These are phyloP conservation scores for Vanrija sp. DNA, from an alignment of 1,284 basidiomycete species.

Conservation along the genomic window DNA sequence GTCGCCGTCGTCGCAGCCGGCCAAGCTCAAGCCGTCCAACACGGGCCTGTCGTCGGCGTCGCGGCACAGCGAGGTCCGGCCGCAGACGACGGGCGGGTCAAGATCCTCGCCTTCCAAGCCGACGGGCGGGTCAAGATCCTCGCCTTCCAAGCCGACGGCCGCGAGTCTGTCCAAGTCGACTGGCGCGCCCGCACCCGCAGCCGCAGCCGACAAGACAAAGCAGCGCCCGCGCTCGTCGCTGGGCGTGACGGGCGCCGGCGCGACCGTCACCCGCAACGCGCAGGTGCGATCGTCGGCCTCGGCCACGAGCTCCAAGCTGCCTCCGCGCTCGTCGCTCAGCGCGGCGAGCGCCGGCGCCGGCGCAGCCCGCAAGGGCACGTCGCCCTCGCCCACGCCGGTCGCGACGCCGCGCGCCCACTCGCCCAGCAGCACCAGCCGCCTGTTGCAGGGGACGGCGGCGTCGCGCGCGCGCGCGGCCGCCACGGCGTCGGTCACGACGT, in stretches of 20 bases:
- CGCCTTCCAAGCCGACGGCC: too few species aligned
- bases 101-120: too few species aligned
- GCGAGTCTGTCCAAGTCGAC: too few species aligned
- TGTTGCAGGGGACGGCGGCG: constrained; percentile 16
- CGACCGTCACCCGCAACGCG: too few species aligned
- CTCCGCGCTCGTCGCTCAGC: neutral
- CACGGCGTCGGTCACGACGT: neutral
- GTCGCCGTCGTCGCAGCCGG: too few species aligned
- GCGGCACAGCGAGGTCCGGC: too few species aligned
- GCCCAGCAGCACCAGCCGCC: constrained; percentile 1
- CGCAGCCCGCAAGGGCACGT: neutral
- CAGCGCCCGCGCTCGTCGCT: neutral
- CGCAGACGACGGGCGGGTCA: too few species aligned
- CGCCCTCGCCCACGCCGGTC: neutral
- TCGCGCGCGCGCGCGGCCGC: constrained; percentile 15
- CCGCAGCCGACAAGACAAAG: too few species aligned
- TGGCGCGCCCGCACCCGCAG: too few species aligned
- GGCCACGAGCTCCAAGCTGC: too few species aligned
- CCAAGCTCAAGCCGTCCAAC: neutral
- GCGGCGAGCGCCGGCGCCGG: neutral
- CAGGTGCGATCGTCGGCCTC: too few species aligned
- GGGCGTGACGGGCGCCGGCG: neutral
- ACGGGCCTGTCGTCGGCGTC: neutral
- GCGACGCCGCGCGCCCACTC: constrained; percentile 1
- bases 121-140: too few species aligned